A percentile compares a stretch with the other conserved stretches of the same genome.
These are phyloP conservation scores for Brasilioporus rufonigricans DNA, from an alignment of 768 basidiomycete genomes.

Conservation along the genomic window DNA sequence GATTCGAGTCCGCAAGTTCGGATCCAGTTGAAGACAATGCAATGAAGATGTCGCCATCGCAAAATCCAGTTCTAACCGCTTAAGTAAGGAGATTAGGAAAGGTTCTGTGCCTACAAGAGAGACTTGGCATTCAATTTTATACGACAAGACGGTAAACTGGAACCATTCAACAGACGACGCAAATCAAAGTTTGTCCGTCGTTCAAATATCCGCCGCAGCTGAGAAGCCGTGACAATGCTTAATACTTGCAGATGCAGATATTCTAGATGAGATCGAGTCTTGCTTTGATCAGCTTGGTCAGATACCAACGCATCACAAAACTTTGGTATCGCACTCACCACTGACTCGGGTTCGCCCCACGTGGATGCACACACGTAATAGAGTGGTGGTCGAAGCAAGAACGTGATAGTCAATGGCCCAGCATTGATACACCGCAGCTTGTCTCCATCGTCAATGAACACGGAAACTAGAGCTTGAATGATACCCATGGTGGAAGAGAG, in stretches of 20 bases:
- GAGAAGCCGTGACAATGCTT: slow-evolving; percentile 82
- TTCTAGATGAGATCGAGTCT: slow-evolving; percentile 93
- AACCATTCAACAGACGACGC: slow-evolving; percentile 67
- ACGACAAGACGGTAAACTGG: neutral
- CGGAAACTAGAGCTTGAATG: slow-evolving; percentile 93
- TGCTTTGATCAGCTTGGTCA: slow-evolving; percentile 51
- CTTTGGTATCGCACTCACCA: slow-evolving; percentile 54
- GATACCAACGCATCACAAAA: slow-evolving; percentile 1
- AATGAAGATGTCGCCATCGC: slow-evolving; percentile 80
- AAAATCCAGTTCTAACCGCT: slow-evolving; percentile 72
- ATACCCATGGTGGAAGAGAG: slow-evolving; percentile 83
- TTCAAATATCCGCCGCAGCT: slow-evolving; percentile 84
- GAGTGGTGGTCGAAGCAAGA: slow-evolving; percentile 81
- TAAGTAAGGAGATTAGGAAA: slow-evolving; percentile 71
- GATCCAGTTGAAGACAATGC: slow-evolving; percentile 75
- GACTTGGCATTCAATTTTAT: neutral
- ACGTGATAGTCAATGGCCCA: slow-evolving; percentile 79
- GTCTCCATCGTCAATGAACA: slow-evolving; percentile 92
- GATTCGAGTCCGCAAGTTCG: slow-evolving; percentile 64
- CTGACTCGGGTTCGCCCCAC: slow-evolving; percentile 95
- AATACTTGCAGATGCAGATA: slow-evolving; percentile 93
- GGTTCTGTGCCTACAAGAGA: slow-evolving; percentile 68
- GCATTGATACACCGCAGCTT: slow-evolving; percentile 81
- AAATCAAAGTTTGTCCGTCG: slow-evolving; percentile 91
- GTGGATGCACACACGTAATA: slow-evolving; percentile 91